Evolutionary conservation across 306 rosid genomes (phyloP).

Genomic region (Lagenaria siceraria): DNA sequence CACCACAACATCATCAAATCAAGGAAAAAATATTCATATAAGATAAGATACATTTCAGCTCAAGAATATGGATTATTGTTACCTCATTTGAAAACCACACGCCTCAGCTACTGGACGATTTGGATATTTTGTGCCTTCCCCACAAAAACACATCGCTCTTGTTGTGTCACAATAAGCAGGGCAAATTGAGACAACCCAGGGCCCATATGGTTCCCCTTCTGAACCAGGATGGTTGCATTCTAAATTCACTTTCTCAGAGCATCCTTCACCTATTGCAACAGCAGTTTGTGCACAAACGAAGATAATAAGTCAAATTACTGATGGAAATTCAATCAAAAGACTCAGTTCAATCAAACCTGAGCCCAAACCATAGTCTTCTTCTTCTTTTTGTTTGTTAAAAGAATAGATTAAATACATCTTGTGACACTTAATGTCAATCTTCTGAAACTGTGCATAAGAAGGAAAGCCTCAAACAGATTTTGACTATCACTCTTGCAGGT

Average conservation of each 20-base stretch:
- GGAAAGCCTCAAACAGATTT: neutral
- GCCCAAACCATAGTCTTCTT: neutral
- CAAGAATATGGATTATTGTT: conserved; percentile 19
- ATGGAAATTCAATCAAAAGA: neutral
- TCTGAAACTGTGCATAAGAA: neutral
- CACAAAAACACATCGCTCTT: conserved; percentile 97
- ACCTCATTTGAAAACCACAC: conserved; percentile 80
- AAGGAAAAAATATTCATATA: conserved; percentile 2
- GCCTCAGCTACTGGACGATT: conserved; percentile 85
- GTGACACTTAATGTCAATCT: neutral
- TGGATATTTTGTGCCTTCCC: conserved; percentile 93
- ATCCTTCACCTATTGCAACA: conserved; percentile 61
- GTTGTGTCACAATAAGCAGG: conserved; percentile 80
- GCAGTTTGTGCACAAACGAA: neutral
- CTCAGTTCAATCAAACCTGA: conserved; percentile 3
- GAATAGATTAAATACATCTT: neutral
- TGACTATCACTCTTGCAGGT: neutral
- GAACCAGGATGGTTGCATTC: conserved; percentile 58
- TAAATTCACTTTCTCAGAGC: conserved; percentile 48
- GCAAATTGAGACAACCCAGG: conserved; percentile 92
- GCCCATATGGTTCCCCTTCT: conserved; percentile 53
- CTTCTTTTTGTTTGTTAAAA: neutral
- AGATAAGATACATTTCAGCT: conserved; percentile 9
- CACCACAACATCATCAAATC: conserved; percentile 8
- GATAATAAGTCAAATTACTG: neutral